phyloP scores from a whole-genome alignment of 2,329 filamentous ascomycete genomes.

The Trichoderma hamatum region DNA sequence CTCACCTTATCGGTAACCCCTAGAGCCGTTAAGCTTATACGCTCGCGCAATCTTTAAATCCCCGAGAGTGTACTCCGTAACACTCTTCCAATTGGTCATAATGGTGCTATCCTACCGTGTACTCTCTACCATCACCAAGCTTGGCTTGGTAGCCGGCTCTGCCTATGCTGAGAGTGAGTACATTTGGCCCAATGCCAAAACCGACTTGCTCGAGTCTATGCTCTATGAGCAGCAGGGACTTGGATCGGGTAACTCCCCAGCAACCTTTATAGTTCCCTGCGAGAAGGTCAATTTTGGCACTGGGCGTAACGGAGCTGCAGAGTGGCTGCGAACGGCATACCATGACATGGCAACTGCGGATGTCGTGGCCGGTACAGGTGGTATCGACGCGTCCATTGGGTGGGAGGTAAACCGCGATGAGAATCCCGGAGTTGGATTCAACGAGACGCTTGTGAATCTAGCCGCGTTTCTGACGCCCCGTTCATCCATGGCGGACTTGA shows the following conservation, averaged over 20 bases:
- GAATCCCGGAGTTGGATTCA: conserved; percentile 38
- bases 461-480: conserved; percentile 30
- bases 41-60: neutral
- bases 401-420: conserved; percentile 37
- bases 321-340: conserved; percentile 41
- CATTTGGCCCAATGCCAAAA: conserved; percentile 26
- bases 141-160: conserved; percentile 15
- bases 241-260: conserved; percentile 25
- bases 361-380: conserved; percentile 34
- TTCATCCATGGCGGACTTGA: conserved; percentile 34
- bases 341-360: conserved; percentile 39
- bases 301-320: conserved; percentile 31
- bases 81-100: neutral
- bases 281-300: conserved; percentile 24
- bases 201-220: conserved; percentile 27
- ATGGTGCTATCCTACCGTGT: conserved; percentile 11
- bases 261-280: conserved; percentile 27
- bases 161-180: conserved; percentile 20
- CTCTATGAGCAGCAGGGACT: conserved; percentile 29
- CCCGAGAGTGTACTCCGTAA: neutral
- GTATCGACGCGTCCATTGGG: conserved; percentile 39
- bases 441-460: conserved; percentile 38
- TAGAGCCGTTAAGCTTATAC: neutral
- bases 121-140: neutral
- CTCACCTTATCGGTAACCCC: neutral